Evolutionary conservation across 805 yeast species (phyloP).

Genomic region (Ogataea paradorogensis): DNA sequence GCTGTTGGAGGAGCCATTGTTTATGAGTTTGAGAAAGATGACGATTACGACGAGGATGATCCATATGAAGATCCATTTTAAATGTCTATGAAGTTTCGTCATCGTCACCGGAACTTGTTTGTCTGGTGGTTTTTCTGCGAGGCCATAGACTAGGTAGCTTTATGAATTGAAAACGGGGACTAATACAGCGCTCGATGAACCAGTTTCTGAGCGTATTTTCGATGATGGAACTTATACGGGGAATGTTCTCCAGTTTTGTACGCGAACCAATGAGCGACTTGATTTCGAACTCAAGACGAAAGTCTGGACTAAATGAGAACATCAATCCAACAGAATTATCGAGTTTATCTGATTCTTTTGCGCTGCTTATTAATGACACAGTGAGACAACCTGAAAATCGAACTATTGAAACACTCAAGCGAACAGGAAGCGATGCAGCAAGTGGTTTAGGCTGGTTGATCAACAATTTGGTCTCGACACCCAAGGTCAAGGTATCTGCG

Average conservation of each 20-base stretch:
- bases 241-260: constrained; percentile 88
- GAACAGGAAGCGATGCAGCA: constrained; percentile 85
- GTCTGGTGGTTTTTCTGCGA: constrained; percentile 53
- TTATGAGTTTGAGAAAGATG: constrained; percentile 93
- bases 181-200: constrained; percentile 91
- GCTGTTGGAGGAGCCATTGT: constrained; percentile 90
- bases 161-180: constrained; percentile 87
- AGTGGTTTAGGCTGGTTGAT: constrained; percentile 80
- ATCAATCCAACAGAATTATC: constrained; percentile 59
- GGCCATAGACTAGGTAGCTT: constrained; percentile 89
- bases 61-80: constrained; percentile 95
- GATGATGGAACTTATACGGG: constrained; percentile 80
- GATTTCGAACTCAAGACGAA: constrained; percentile 83
- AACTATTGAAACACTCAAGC: constrained; percentile 80
- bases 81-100: constrained; percentile 19
- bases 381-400: constrained; percentile 88
- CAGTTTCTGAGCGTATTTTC: constrained; percentile 80
- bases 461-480: constrained; percentile 74
- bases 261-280: constrained; percentile 89
- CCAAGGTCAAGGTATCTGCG: constrained; percentile 81
- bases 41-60: constrained; percentile 97
- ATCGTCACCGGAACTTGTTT: constrained; percentile 20
- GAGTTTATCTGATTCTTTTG: constrained; percentile 9
- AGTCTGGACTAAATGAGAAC: constrained; percentile 90
- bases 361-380: constrained; percentile 52